phyloP scores from a whole-genome alignment of 2,329 filamentous ascomycete genomes.

The Colletotrichum lindemuthianum region DNA sequence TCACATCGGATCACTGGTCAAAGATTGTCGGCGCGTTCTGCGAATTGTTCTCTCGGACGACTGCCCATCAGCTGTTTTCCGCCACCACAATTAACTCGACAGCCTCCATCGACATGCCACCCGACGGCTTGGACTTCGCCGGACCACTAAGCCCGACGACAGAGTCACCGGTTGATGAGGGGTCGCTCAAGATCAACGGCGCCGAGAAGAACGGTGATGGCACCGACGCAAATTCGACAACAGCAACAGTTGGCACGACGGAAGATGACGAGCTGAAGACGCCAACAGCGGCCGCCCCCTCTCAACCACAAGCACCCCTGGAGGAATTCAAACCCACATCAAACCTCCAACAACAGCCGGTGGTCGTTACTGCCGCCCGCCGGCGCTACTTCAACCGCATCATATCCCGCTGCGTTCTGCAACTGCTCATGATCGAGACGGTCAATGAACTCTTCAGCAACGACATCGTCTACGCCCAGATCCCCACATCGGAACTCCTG shows the following conservation, averaged over 20 bases:
- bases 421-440: conserved; percentile 99
- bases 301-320: conserved; percentile 59
- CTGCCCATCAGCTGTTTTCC: conserved; percentile 93
- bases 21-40: conserved; percentile 97
- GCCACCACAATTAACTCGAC: conserved; percentile 71
- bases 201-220: conserved; percentile 52
- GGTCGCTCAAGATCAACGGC: conserved; percentile 71
- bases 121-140: conserved; percentile 64
- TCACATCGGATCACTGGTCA: conserved; percentile 86
- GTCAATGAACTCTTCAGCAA: conserved; percentile 99
- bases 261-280: conserved; percentile 49
- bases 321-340: conserved; percentile 89
- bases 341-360: conserved; percentile 83
- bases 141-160: conserved; percentile 52
- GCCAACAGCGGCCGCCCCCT: conserved; percentile 41
- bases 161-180: conserved; percentile 59
- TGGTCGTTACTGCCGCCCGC: conserved; percentile 91
- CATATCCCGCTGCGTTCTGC: conserved; percentile 96
- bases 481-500: conserved; percentile 88
- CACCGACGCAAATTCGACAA: conserved; percentile 43
- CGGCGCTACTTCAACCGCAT: conserved; percentile 99
- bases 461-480: conserved; percentile 91
- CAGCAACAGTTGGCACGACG: conserved; percentile 42
- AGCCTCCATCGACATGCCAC: conserved; percentile 60
- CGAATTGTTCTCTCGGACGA: conserved; percentile 93